Evolutionary conservation across 306 rosid genomes (phyloP).

Genomic region (Prunus mume): DNA sequence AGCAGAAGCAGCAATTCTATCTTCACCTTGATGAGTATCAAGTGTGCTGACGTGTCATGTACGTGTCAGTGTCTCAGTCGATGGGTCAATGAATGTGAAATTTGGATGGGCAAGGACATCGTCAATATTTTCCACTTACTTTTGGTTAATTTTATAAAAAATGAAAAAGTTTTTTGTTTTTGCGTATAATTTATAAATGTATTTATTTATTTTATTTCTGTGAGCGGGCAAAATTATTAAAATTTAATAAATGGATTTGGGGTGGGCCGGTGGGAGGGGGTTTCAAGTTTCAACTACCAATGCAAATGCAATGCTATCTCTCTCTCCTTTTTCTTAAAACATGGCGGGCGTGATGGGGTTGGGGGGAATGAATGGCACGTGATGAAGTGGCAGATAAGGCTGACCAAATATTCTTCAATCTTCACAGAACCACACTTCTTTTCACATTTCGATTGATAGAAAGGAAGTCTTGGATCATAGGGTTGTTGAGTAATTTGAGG

Average conservation of each 20-base stretch:
- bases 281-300: background rate
- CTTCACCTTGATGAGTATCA: constrained; percentile 20
- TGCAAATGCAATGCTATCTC: too few relatives aligned
- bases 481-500: background rate
- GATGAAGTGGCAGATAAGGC: constrained; percentile 10
- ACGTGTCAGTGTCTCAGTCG: constrained; percentile 5
- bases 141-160: background rate
- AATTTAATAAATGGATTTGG: background rate
- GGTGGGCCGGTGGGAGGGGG: background rate
- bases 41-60: constrained; percentile 32
- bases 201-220: too few relatives aligned
- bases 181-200: background rate
- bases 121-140: background rate
- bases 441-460: background rate
- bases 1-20: constrained; percentile 19
- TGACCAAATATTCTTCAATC: constrained; percentile 1
- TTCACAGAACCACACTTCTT: background rate
- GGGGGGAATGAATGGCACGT: constrained; percentile 24
- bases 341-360: background rate
- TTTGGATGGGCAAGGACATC: background rate
- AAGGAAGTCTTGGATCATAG: background rate
- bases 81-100: background rate
- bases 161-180: background rate
- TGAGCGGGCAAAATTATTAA: background rate
- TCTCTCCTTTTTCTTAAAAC: background rate